A percentile compares a stretch with the other conserved stretches of the same genome.
Conservation (phyloP, 805 yeast species). For the Yarrowia divulgata region DNA sequence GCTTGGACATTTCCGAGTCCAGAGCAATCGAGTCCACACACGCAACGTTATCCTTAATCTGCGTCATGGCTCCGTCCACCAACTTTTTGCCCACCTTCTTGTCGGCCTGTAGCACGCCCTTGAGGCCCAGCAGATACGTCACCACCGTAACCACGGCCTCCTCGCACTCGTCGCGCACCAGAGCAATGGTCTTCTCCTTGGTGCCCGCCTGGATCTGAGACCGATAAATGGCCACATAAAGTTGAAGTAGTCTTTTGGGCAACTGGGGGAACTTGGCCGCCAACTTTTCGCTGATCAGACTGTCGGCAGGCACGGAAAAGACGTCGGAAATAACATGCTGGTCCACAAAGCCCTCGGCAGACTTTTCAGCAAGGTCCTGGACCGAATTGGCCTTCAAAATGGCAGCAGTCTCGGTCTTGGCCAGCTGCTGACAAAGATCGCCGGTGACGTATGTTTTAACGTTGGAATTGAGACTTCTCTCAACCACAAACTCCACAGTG, state of each 20-base stretch:
- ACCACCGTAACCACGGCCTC: conserved; percentile 4
- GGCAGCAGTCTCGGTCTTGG: conserved; percentile 7
- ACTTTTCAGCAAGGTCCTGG: conserved; percentile 22
- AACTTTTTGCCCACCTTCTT: conserved; percentile 38
- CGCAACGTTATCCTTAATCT: conserved; percentile 37
- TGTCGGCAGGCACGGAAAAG: conserved; percentile 20
- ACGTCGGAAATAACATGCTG: conserved; percentile 35
- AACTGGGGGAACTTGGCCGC: conserved; percentile 24
- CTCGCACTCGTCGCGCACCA: conserved; percentile 29
- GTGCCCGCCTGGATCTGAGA: conserved; percentile 1
- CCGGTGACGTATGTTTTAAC: conserved; percentile 7
- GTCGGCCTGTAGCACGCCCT: conserved; percentile 26
- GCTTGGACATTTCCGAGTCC: conserved; percentile 39
- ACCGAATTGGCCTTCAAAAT: conserved; percentile 24
- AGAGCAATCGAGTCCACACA: conserved; percentile 31
- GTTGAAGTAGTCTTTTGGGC: conserved; percentile 30
- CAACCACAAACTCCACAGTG: conserved; percentile 29
- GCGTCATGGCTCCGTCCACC: conserved; percentile 30
- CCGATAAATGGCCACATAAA: conserved; percentile 23
- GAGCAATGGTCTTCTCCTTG: conserved; percentile 18
- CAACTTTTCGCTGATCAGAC: conserved; percentile 9
- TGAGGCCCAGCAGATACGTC: conserved; percentile 24
- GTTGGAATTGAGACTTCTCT: conserved; percentile 9
- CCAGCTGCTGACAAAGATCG: conserved; percentile 9
- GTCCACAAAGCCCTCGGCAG: conserved; percentile 36